Conservation (phyloP, 768 basidiomycete genomes). For the Sporobolomyces phaffii region DNA sequence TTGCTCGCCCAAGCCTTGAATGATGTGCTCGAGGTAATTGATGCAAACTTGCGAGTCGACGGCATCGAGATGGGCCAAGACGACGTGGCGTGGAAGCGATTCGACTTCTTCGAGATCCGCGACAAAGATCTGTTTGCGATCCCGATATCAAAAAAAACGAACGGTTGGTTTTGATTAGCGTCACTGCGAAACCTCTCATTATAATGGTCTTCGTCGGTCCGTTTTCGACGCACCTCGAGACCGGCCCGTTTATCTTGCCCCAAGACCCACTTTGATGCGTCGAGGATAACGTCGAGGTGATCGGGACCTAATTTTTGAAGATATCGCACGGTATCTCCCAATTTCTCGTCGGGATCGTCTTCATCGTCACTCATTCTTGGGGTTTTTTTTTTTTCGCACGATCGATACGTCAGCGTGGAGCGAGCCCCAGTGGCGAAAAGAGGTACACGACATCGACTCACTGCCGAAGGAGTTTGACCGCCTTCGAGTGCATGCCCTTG, state of each 20-base stretch:
- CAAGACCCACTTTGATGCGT: slow-evolving; percentile 78
- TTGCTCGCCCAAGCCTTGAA: slow-evolving; percentile 65
- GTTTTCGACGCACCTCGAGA: slow-evolving; percentile 62
- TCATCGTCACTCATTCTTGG: slow-evolving; percentile 71
- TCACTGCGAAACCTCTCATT: too few species aligned
- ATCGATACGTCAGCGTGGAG: too few species aligned
- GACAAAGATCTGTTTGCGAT: slow-evolving; percentile 68
- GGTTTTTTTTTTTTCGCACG: too few species aligned
- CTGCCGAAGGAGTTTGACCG: slow-evolving; percentile 76
- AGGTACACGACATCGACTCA: slow-evolving; percentile 48
- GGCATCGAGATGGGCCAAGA: slow-evolving; percentile 70
- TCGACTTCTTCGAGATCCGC: slow-evolving; percentile 78
- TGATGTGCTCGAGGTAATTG: slow-evolving; percentile 77
- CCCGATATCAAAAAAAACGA: too few species aligned
- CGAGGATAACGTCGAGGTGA: slow-evolving; percentile 72
- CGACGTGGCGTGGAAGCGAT: slow-evolving; percentile 63
- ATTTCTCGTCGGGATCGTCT: slow-evolving; percentile 67
- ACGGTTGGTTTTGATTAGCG: too few species aligned
- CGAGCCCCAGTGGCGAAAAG: too few species aligned
- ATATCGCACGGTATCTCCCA: slow-evolving; percentile 77
- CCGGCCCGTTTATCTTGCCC: slow-evolving; percentile 65
- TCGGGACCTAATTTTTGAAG: slow-evolving; percentile 82
- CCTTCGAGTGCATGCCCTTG: slow-evolving; percentile 90
- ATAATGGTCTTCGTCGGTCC: too few species aligned
- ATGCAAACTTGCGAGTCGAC: slow-evolving; percentile 58